phyloP scores from a whole-genome alignment of 1,284 basidiomycete genomes.

The Microbotryum scabiosae region DNA sequence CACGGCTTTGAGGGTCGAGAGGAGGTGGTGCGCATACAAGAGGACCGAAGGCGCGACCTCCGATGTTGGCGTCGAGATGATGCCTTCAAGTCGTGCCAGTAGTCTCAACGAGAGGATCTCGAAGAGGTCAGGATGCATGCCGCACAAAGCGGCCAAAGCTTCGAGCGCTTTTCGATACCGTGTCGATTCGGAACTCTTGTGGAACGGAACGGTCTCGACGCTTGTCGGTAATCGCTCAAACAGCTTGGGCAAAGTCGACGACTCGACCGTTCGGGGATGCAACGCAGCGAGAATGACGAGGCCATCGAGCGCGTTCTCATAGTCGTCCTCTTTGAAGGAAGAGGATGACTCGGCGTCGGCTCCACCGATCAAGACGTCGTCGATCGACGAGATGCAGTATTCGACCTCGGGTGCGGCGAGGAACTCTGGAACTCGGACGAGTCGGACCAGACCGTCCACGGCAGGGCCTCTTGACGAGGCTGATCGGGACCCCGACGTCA shows the following conservation, averaged over 20 bases:
- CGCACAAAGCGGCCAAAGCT: conserved; percentile 65
- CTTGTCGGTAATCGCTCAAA: conserved; percentile 53
- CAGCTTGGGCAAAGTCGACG: conserved; percentile 69
- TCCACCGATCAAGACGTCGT: conserved; percentile 54
- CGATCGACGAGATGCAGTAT: conserved; percentile 66
- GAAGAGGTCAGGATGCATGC: conserved; percentile 62
- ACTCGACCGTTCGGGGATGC: conserved; percentile 52
- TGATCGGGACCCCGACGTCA: conserved; percentile 47
- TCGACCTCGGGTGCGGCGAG: conserved; percentile 64
- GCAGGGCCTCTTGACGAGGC: conserved; percentile 43
- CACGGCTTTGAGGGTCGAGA: conserved; percentile 58
- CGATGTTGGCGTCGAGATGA: conserved; percentile 39
- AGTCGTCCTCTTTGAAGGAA: conserved; percentile 44
- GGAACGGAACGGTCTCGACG: not conserved
- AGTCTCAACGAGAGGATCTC: conserved; percentile 73
- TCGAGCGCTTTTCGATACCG: conserved; percentile 60
- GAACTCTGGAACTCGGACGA: conserved; percentile 58
- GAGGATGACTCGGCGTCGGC: conserved; percentile 40
- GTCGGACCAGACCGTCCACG: conserved; percentile 53
- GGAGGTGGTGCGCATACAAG: conserved; percentile 71
- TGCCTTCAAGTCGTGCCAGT: conserved; percentile 64
- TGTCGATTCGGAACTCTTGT: conserved; percentile 50
- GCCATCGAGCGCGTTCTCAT: conserved; percentile 57
- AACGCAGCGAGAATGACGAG: conserved; percentile 58
- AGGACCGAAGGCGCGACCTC: conserved; percentile 44